A percentile compares a stretch with the other conserved stretches of the same genome.
Conservation (phyloP, 2,329 filamentous ascomycete genomes). For the Aspergillus hiratsukae region DNA sequence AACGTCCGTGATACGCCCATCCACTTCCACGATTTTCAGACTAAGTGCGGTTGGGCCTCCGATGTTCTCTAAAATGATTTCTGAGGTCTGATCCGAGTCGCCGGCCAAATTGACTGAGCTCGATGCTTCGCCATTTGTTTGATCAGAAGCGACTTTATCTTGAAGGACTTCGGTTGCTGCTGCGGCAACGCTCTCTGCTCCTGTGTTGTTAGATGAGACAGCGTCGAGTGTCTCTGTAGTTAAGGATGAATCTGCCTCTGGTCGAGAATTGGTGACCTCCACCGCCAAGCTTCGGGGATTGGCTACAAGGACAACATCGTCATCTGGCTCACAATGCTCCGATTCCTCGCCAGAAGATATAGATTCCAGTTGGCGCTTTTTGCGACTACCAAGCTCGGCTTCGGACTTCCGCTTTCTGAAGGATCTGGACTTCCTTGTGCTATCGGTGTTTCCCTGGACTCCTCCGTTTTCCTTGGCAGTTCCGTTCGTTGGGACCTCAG, state of each 20-base stretch:
- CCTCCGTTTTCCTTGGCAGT: background rate
- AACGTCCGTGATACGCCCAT: constrained; percentile 33
- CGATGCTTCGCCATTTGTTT: background rate
- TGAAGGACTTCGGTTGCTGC: background rate
- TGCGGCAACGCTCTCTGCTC: constrained; percentile 1
- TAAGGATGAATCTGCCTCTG: background rate
- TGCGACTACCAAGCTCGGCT: background rate
- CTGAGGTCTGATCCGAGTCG: constrained; percentile 4
- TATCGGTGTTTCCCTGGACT: background rate
- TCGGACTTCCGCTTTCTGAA: constrained; percentile 15
- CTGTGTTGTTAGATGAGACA: background rate
- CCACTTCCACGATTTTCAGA: constrained; percentile 35
- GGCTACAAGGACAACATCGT: background rate
- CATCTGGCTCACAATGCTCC: background rate
- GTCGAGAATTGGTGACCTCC: background rate
- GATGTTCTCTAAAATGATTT: constrained; percentile 28
- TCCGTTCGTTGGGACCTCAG: background rate
- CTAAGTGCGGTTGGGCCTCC: constrained; percentile 25
- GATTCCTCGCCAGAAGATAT: constrained; percentile 2
- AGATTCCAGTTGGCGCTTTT: background rate
- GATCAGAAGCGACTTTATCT: background rate
- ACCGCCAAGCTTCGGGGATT: background rate
- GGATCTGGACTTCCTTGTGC: background rate
- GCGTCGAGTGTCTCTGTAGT: background rate
- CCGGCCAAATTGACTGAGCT: background rate